phyloP scores from a whole-genome alignment of 306 rosid genomes.

The Pterocarpus santalinus region DNA sequence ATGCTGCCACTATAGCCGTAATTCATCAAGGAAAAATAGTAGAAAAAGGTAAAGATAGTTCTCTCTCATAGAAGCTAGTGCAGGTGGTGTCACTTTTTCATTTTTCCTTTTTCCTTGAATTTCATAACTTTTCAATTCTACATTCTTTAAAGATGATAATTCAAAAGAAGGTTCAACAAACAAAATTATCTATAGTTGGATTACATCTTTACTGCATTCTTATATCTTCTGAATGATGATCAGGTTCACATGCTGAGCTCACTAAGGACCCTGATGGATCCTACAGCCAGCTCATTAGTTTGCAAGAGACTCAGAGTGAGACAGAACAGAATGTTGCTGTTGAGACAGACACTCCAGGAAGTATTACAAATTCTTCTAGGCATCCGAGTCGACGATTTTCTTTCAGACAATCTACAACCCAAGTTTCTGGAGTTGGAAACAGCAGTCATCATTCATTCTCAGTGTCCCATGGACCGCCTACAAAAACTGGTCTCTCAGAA shows the following conservation, averaged over 20 bases:
- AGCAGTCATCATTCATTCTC: conserved; percentile 18
- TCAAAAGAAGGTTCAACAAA: not conserved
- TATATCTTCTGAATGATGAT: conserved; percentile 4
- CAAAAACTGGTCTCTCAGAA: conserved; percentile 34
- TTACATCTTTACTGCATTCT: too few relatives aligned
- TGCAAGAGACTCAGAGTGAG: conserved; percentile 51
- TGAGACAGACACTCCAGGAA: conserved; percentile 49
- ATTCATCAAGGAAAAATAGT: conserved; percentile 62
- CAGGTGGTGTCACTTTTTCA: not conserved
- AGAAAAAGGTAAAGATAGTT: conserved; percentile 50
- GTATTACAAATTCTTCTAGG: conserved; percentile 47
- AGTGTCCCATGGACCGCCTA: not conserved
- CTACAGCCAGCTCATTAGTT: conserved; percentile 57
- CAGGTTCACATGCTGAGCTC: conserved; percentile 61
- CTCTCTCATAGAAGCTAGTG: not conserved
- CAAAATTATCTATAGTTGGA: not conserved
- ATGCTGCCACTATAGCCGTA: conserved; percentile 59
- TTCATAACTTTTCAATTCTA: not conserved
- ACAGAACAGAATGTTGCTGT: conserved; percentile 33
- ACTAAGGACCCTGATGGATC: conserved; percentile 56
- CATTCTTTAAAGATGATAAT: not conserved
- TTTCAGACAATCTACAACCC: conserved; percentile 48
- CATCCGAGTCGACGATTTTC: conserved; percentile 50
- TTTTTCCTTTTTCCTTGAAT: not conserved
- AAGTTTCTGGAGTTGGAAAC: conserved; percentile 57